Percentiles rank a stretch among this genome's conserved stretches.
Evolutionary conservation across 1,139 yeast genomes (phyloP).

Genomic region (Diutina rugosa): DNA sequence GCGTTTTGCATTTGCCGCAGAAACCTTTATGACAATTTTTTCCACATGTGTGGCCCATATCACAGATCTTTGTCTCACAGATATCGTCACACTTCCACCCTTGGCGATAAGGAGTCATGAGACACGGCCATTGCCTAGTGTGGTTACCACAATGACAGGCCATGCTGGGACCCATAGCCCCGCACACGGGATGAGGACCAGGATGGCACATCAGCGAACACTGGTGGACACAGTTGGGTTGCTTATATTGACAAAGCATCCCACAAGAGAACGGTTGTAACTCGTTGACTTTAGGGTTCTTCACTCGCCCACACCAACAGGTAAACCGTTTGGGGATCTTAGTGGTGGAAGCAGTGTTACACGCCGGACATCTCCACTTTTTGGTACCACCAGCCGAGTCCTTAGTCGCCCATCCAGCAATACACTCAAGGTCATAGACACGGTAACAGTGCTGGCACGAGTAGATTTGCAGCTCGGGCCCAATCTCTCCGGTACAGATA

Average conservation of each 20-base stretch:
- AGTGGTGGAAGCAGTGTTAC: slow-evolving; percentile 42
- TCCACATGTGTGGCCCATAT: slow-evolving; percentile 47
- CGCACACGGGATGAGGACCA: slow-evolving; percentile 78
- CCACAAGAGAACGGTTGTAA: slow-evolving; percentile 84
- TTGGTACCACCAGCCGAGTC: slow-evolving; percentile 44
- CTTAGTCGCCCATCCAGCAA: slow-evolving; percentile 67
- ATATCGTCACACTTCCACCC: slow-evolving; percentile 60
- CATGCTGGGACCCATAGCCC: slow-evolving; percentile 60
- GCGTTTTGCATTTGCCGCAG: slow-evolving; percentile 54
- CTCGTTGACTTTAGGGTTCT: slow-evolving; percentile 50
- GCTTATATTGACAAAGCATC: slow-evolving; percentile 51
- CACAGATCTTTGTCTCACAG: slow-evolving; percentile 58
- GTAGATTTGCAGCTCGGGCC: slow-evolving; percentile 56
- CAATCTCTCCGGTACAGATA: slow-evolving; percentile 77
- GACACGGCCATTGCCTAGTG: slow-evolving; percentile 56
- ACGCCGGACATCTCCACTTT: slow-evolving; percentile 80
- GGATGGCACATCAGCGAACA: slow-evolving; percentile 78
- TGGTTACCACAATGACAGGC: slow-evolving; percentile 67
- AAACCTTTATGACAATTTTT: slow-evolving; percentile 57
- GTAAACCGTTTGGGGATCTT: slow-evolving; percentile 47
- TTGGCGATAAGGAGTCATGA: slow-evolving; percentile 49
- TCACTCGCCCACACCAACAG: slow-evolving; percentile 84
- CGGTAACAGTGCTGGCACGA: slow-evolving; percentile 61
- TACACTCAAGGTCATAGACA: slow-evolving; percentile 73
- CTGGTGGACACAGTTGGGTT: slow-evolving; percentile 56